phyloP scores from a whole-genome alignment of 768 basidiomycete genomes.

The Hortiboletus flavorubellus region DNA sequence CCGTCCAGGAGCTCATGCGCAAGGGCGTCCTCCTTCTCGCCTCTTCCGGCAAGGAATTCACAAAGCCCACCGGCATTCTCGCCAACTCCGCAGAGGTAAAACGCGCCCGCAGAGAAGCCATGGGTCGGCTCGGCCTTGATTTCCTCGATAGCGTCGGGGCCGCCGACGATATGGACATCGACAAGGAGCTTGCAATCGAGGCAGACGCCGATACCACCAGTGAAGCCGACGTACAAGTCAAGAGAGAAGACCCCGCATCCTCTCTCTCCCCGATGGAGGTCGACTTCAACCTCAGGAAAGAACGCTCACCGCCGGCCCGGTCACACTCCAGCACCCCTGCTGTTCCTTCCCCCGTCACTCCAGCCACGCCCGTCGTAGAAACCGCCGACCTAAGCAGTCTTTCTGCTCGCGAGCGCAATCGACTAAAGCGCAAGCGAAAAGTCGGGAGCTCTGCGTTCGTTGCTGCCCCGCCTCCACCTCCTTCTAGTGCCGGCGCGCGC shows the following conservation, averaged over 20 bases:
- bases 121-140: constrained; percentile 83
- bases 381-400: constrained; percentile 49
- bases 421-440: constrained; percentile 93
- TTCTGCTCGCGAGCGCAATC: constrained; percentile 90
- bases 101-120: constrained; percentile 84
- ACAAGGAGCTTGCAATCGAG: constrained; percentile 73
- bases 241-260: constrained; percentile 38
- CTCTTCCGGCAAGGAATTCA: constrained; percentile 92
- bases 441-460: constrained; percentile 82
- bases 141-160: constrained; percentile 72
- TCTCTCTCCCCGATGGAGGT: constrained; percentile 45
- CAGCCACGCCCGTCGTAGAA: constrained; percentile 36
- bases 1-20: constrained; percentile 71
- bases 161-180: constrained; percentile 79
- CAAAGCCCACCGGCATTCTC: constrained; percentile 67
- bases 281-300: constrained; percentile 38
- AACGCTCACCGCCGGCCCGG: constrained; percentile 39
- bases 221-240: constrained; percentile 37
- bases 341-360: constrained; percentile 48
- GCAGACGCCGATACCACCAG: constrained; percentile 46
- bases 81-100: constrained; percentile 77
- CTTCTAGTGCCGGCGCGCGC: constrained; percentile 56
- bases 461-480: constrained; percentile 58
- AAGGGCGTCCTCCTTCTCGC: constrained; percentile 79
- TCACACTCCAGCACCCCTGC: constrained; percentile 45